Conservation (phyloP, 495 filamentous ascomycete genomes). For the Hypoxylon rickii region DNA sequence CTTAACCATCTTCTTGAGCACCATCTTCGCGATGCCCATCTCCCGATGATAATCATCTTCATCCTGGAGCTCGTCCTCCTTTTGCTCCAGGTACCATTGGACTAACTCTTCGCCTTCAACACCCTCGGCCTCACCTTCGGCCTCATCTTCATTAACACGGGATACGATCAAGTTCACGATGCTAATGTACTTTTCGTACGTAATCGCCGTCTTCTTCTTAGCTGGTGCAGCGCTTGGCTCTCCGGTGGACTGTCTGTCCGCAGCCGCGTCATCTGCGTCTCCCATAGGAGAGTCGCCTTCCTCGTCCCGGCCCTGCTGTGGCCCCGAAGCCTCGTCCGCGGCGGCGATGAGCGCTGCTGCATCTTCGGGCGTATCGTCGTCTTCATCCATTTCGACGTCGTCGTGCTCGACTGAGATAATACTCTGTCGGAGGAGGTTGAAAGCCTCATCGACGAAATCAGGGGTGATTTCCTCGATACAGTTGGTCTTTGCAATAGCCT, state of each 20-base stretch:
- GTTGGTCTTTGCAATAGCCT: constrained; percentile 96
- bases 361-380: constrained; percentile 53
- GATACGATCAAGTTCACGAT: constrained; percentile 85
- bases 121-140: constrained; percentile 78
- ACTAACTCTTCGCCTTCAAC: constrained; percentile 85
- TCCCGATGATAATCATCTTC: constrained; percentile 82
- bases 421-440: constrained; percentile 83
- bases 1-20: constrained; percentile 95
- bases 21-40: constrained; percentile 77
- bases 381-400: constrained; percentile 94
- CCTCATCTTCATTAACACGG: constrained; percentile 71
- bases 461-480: constrained; percentile 90
- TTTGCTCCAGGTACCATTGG: constrained; percentile 93
- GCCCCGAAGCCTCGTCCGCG: constrained; percentile 51
- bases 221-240: constrained; percentile 44
- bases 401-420: constrained; percentile 99
- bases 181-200: constrained; percentile 90
- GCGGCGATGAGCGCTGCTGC: constrained; percentile 42
- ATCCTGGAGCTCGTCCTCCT: constrained; percentile 77
- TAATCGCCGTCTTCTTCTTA: constrained; percentile 81
- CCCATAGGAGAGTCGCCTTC: constrained; percentile 77
- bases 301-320: constrained; percentile 45
- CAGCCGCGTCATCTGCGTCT: constrained; percentile 49
- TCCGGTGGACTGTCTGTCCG: constrained; percentile 39
- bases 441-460: constrained; percentile 88